Percentiles rank a stretch among this genome's conserved stretches.
phyloP scores from a whole-genome alignment of 2,329 filamentous ascomycete genomes.

The Fusarium subtropicale region DNA sequence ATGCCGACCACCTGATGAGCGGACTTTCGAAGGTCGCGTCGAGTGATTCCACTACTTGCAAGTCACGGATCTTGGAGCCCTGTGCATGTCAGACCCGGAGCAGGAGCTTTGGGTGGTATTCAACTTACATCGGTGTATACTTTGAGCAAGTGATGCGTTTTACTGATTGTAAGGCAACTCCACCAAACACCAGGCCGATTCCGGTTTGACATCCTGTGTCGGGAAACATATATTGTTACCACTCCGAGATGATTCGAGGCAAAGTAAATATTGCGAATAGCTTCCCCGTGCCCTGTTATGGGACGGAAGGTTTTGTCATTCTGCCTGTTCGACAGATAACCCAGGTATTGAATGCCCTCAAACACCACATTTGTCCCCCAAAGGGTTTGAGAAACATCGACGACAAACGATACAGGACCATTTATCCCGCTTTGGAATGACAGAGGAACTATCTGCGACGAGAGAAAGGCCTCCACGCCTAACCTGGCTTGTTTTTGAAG shows the following conservation, averaged over 20 bases:
- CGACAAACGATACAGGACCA: neutral
- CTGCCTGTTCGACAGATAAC: neutral
- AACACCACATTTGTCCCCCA: neutral
- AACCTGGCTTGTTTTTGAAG: constrained; percentile 11
- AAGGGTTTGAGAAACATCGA: neutral
- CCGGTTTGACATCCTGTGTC: neutral
- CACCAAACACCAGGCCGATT: constrained; percentile 16
- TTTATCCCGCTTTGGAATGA: neutral
- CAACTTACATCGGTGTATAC: constrained; percentile 6
- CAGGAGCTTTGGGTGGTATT: too few relatives aligned
- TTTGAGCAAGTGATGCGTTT: neutral
- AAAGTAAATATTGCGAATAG: neutral
- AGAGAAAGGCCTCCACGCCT: neutral
- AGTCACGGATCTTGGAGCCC: constrained; percentile 14
- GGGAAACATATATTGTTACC: neutral
- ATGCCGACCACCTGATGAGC: constrained; percentile 7
- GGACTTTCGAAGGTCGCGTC: neutral
- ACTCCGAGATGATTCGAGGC: constrained; percentile 8
- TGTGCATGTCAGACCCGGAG: neutral
- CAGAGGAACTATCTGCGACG: neutral
- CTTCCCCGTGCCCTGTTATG: neutral
- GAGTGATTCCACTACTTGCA: constrained; percentile 2
- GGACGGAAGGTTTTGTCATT: neutral
- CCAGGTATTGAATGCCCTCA: neutral
- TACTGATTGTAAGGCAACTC: neutral